Evolutionary conservation across 495 filamentous ascomycete species (phyloP).

Genomic region (Tetracladium marchalianum): DNA sequence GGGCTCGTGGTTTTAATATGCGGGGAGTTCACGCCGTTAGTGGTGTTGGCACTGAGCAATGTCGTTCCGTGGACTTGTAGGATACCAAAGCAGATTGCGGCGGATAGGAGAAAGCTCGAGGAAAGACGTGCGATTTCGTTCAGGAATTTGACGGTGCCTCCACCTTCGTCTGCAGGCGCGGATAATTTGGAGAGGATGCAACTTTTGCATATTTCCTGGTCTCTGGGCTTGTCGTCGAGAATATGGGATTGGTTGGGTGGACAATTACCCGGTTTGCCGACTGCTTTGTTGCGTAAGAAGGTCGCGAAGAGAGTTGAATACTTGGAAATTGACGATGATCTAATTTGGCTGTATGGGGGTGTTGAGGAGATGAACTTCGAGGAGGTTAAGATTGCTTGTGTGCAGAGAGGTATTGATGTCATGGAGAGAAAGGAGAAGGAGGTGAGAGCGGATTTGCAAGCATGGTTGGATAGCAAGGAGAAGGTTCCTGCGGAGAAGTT

Average conservation of each 20-base stretch:
- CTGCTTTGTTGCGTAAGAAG: slow-evolving; percentile 27
- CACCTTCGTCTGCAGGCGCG: slow-evolving; percentile 3
- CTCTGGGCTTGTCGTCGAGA: slow-evolving; percentile 33
- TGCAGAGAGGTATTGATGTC: slow-evolving; percentile 37
- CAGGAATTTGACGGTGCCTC: slow-evolving; percentile 15
- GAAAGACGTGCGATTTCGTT: slow-evolving; percentile 34
- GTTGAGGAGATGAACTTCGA: slow-evolving; percentile 35
- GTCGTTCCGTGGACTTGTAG: slow-evolving; percentile 73
- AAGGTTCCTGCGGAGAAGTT: slow-evolving; percentile 13
- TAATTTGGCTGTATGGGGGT: slow-evolving; percentile 43
- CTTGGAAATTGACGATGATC: slow-evolving; percentile 46
- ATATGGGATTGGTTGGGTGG: slow-evolving; percentile 32
- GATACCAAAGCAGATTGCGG: slow-evolving; percentile 60
- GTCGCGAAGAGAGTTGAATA: slow-evolving; percentile 38
- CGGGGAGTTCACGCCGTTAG: slow-evolving; percentile 76
- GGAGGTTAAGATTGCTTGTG: slow-evolving; percentile 48
- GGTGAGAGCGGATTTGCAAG: slow-evolving; percentile 12
- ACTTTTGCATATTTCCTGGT: slow-evolving; percentile 24
- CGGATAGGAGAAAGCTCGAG: slow-evolving; percentile 41
- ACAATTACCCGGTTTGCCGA: slow-evolving; percentile 24
- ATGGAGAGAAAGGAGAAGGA: slow-evolving; percentile 20
- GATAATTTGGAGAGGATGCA: slow-evolving; percentile 15
- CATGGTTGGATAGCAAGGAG: slow-evolving; percentile 22
- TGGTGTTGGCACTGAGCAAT: slow-evolving; percentile 54
- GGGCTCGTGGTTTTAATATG: slow-evolving; percentile 59